Evolutionary conservation across 257 asterid species (phyloP).

Genomic region (Vinca minor): DNA sequence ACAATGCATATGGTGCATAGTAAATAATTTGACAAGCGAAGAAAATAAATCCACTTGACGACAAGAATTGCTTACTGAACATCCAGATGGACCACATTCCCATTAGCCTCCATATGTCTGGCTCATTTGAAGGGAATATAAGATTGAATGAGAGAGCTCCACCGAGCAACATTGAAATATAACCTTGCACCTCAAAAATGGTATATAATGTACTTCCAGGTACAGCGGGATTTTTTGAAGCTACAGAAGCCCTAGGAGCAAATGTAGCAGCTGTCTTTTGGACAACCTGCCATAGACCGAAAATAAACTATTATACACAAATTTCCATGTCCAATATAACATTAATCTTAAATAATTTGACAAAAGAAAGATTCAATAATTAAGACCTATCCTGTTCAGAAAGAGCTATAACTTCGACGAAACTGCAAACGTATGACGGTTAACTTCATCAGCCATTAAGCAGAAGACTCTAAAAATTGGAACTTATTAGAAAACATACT

Average conservation of each 20-base stretch:
- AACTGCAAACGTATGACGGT: too few relatives aligned
- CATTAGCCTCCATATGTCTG: constrained; percentile 92
- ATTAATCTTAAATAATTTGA: neutral
- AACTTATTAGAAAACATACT: too few relatives aligned
- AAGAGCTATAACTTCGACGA: too few relatives aligned
- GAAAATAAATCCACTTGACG: neutral
- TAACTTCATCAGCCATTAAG: too few relatives aligned
- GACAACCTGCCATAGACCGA: constrained; percentile 50
- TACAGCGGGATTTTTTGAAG: constrained; percentile 73
- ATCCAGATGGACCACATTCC: constrained; percentile 99
- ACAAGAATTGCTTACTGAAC: constrained; percentile 67
- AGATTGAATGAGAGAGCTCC: constrained; percentile 91
- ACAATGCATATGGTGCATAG: neutral
- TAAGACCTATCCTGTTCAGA: too few relatives aligned
- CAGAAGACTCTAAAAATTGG: too few relatives aligned
- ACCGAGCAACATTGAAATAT: constrained; percentile 62
- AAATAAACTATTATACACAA: neutral
- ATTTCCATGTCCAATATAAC: too few relatives aligned
- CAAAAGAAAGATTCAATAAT: neutral
- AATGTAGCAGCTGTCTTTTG: constrained; percentile 96
- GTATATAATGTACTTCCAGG: constrained; percentile 68
- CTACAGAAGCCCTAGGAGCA: constrained; percentile 94
- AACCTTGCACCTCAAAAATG: constrained; percentile 85
- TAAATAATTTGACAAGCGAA: neutral
- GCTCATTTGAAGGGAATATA: constrained; percentile 79